Evolutionary conservation across 2,329 filamentous ascomycete genomes (phyloP), one percentile per base, ranked within the genome.

Genomic region (Hyphodiscus sp.): DNA sequence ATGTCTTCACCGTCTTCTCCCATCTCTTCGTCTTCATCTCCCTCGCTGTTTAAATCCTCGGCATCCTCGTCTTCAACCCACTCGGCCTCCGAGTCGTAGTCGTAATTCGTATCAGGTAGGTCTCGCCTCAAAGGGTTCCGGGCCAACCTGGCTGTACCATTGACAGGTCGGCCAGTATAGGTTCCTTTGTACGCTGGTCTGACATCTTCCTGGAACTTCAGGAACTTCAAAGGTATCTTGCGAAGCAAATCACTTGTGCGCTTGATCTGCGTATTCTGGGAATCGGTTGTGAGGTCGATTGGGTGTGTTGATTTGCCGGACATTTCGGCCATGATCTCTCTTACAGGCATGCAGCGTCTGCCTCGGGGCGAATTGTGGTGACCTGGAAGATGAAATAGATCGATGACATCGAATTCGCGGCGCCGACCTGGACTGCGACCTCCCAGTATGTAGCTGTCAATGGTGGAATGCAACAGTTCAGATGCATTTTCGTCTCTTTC

Each of bases 31-130:
- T 89, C 78, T 48, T 87, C 83, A 44, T 87, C 86, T 23, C 86
- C 86, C 29, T 85, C 81, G 29, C 73, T 75, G 45, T 74, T 69
- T 8, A 79, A 64, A 54, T 82, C 78, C 56, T 82, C 81, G 13
- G 77, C 80, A 57, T 67, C 67, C 41, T 90, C 88, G 59, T 79
- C 78, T 65, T 91, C 86, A 47, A 83, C 78, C 89, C 89, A 95
- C 67, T 94, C 89, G 6, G 82, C 87, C 68, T 95, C 89, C 2
- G 88, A 92, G 65, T 94, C 89, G 66, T 92, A 91, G 59, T 91
- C 88, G 67, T 95, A 95, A 62, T 89, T 77, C 3, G 87, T 77
- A 5, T 84, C 80, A 13, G 73, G 70, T 1, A 90, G 71, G n/a
- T 71, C 56, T 68, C 77, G 68, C 61, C 73, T 68, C 63, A 76